Base-by-base conservation (phyloP, 2,329 filamentous ascomycete species). In the Aspergillus neotritici region DNA sequence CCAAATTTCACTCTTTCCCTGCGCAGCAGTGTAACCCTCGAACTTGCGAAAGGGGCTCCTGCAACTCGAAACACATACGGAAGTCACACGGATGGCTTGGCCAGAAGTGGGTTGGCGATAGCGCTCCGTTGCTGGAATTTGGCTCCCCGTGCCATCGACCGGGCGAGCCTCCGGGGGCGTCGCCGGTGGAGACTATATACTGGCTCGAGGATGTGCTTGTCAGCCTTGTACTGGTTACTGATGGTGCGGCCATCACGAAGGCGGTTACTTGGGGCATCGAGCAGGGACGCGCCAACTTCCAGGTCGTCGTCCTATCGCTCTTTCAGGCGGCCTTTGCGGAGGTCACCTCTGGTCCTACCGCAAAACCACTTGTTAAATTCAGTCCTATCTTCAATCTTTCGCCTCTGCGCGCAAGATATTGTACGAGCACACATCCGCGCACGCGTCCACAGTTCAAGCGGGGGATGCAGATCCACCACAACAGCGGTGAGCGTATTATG, bases 101-200 rank as follows among this genome's bases (percentile, higher is more conserved):
- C 33, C 12, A 37, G 40, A 29, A 41, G 33, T 25, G 21, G 21
- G 21, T 36, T 25, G 32, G 32, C 4, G 43, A 36, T 36, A 21
- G 33, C 14, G 43, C 43, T 31, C 43, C 43, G 37, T 45, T 45
- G 33, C 28, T 40, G 28, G 43, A 40, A 6, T 45, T 45, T 37
- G 43, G 43, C 21, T 40, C 43, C 32, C 13, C 32, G 16, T n/a
- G 32, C 34, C 43, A 45, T 29, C 17, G 37, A 45, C 43, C 43
- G 25, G 37, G 37, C 28, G 32, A 45, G 25, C 33, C 43, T 45
- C 43, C 43, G 37, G 43, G 43, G 32, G 37, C 37, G 13, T 40
- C 43, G 6, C 43, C 43, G 12, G 37, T 32, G 10, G 43, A 44
- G 37, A 44, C 37, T 8, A 45, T 37, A 31, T 45, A 45, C 37